phyloP scores from a whole-genome alignment of 2,329 filamentous ascomycete genomes.

The Zasmidium angulare region DNA sequence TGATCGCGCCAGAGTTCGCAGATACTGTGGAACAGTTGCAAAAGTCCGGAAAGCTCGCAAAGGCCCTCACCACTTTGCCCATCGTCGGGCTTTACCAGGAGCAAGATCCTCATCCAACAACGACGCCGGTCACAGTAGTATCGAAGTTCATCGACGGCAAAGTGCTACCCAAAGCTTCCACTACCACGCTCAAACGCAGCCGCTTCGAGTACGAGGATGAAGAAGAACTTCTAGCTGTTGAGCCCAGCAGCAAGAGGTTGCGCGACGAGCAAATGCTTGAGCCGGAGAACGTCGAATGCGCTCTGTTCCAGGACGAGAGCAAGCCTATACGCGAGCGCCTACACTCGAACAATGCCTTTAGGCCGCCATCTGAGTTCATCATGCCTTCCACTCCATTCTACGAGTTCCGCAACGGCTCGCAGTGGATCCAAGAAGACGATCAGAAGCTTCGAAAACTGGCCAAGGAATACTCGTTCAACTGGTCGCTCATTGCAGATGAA shows the following conservation, averaged over 20 bases:
- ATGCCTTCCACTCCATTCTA: constrained; percentile 94
- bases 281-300: constrained; percentile 73
- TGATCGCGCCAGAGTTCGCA: constrained; percentile 31
- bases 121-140: constrained; percentile 49
- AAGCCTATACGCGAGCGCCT: constrained; percentile 86
- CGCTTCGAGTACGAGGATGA: constrained; percentile 78
- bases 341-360: constrained; percentile 87
- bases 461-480: constrained; percentile 94
- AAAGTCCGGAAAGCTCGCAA: constrained; percentile 27
- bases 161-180: constrained; percentile 66
- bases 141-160: constrained; percentile 85
- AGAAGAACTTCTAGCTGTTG: constrained; percentile 45
- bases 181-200: constrained; percentile 71
- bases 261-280: constrained; percentile 53
- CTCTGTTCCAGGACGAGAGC: constrained; percentile 85
- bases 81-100: constrained; percentile 19
- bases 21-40: constrained; percentile 26
- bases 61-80: constrained; percentile 30
- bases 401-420: constrained; percentile 79
- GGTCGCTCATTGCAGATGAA: constrained; percentile 87
- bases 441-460: constrained; percentile 83
- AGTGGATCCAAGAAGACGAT: constrained; percentile 89
- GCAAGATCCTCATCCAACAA: constrained; percentile 7
- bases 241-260: constrained; percentile 38
- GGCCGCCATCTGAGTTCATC: constrained; percentile 83